Percentiles rank a stretch among this genome's conserved stretches.
phyloP scores from a whole-genome alignment of 768 basidiomycete genomes.

The Hortiboletus campestris region DNA sequence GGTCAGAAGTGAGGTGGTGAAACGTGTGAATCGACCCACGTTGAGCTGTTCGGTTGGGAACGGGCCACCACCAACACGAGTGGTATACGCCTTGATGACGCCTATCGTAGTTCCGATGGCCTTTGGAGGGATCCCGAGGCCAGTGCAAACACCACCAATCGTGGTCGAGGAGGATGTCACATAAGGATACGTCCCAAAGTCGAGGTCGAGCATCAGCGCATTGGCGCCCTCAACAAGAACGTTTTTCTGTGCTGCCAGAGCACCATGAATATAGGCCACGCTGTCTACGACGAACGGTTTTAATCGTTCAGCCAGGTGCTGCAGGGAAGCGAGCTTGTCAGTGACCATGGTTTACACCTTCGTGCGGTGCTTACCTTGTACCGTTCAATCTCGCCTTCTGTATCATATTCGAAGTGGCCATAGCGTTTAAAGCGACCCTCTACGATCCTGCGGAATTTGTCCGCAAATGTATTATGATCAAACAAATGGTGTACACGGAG shows the following conservation, averaged over 20 bases:
- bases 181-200: slow-evolving; percentile 97
- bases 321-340: not conserved
- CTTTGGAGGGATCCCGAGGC: slow-evolving; percentile 94
- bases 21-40: slow-evolving; percentile 43
- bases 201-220: slow-evolving; percentile 97
- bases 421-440: slow-evolving; percentile 98
- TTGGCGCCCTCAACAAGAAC: slow-evolving; percentile 97
- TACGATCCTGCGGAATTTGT: slow-evolving; percentile 92
- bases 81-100: slow-evolving; percentile 98
- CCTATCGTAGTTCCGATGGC: slow-evolving; percentile 84
- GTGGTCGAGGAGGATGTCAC: slow-evolving; percentile 94
- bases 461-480: slow-evolving; percentile 77
- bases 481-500: slow-evolving; percentile 96
- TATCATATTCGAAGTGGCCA: slow-evolving; percentile 97
- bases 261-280: slow-evolving; percentile 78
- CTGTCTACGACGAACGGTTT: slow-evolving; percentile 90
- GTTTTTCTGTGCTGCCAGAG: slow-evolving; percentile 70
- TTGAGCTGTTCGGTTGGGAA: slow-evolving; percentile 96
- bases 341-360: not conserved
- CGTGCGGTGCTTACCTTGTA: slow-evolving; percentile 68
- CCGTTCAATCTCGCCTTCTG: slow-evolving; percentile 90
- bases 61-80: slow-evolving; percentile 96
- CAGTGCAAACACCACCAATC: slow-evolving; percentile 95
- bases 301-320: slow-evolving; percentile 83
- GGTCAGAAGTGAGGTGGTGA: not conserved